A percentile compares a stretch with the other conserved stretches of the same genome.
phyloP scores from a whole-genome alignment of 1,139 yeast species.

The Saccharomycopsis hybrid region DNA sequence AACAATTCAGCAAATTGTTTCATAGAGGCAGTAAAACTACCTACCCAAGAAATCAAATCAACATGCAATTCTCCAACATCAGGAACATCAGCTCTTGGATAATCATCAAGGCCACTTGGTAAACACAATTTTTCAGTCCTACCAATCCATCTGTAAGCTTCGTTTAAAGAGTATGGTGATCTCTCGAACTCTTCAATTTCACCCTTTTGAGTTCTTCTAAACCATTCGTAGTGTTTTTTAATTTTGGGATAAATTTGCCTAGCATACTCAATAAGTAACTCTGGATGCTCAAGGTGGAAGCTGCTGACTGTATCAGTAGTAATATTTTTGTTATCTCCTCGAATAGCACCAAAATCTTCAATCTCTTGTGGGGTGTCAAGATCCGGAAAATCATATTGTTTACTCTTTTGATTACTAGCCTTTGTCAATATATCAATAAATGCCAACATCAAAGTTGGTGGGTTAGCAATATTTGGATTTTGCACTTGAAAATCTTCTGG shows the following conservation, averaged over 20 bases:
- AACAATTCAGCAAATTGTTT: conserved; percentile 64
- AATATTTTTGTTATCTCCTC: conserved; percentile 25
- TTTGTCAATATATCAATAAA: conserved; percentile 61
- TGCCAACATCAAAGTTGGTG: conserved; percentile 86
- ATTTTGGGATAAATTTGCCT: conserved; percentile 67
- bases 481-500: conserved; percentile 84
- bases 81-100: conserved; percentile 78
- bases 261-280: conserved; percentile 57
- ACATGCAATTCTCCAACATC: conserved; percentile 88
- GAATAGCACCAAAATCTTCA: conserved; percentile 22
- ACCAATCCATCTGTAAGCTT: conserved; percentile 91
- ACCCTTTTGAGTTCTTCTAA: conserved; percentile 76
- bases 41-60: conserved; percentile 89
- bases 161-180: conserved; percentile 37
- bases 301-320: conserved; percentile 27
- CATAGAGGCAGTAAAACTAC: conserved; percentile 83
- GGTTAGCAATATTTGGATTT: conserved; percentile 88
- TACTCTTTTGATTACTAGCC: conserved; percentile 28
- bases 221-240: conserved; percentile 77
- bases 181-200: conserved; percentile 68
- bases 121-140: conserved; percentile 78
- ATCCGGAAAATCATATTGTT: conserved; percentile 19
- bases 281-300: conserved; percentile 52
- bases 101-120: conserved; percentile 94
- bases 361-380: conserved; percentile 24